These are phyloP conservation scores for Blumeriella jaapii DNA, from an alignment of 2,329 filamentous ascomycete genomes.

Conservation along the genomic window DNA sequence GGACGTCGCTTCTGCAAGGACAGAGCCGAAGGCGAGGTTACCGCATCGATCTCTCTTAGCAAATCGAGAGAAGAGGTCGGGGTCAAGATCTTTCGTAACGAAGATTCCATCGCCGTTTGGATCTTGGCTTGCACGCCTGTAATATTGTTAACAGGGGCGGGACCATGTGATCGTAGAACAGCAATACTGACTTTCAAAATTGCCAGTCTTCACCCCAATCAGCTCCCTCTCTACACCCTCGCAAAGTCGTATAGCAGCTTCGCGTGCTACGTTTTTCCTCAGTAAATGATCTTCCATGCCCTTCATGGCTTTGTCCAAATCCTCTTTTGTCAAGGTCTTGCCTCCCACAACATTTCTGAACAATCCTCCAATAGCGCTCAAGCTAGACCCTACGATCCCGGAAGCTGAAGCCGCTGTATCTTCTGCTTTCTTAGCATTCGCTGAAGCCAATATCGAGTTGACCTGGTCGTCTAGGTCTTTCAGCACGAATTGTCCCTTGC, in stretches of 20 bases:
- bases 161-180: background rate
- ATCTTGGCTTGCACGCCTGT: conserved; percentile 67
- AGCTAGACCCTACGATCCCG: conserved; percentile 65
- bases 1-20: conserved; percentile 58
- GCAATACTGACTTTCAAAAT: conserved; percentile 56
- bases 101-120: conserved; percentile 78
- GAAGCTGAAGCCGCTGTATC: conserved; percentile 32
- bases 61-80: conserved; percentile 91
- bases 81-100: conserved; percentile 87
- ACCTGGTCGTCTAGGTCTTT: conserved; percentile 92
- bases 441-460: conserved; percentile 72
- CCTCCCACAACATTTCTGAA: conserved; percentile 94
- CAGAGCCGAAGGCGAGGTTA: conserved; percentile 54
- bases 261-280: conserved; percentile 90
- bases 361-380: conserved; percentile 74
- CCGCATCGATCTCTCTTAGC: conserved; percentile 78
- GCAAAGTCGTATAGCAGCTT: conserved; percentile 84
- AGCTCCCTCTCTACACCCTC: conserved; percentile 86
- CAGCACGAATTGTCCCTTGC: conserved; percentile 84
- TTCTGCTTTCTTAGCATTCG: conserved; percentile 50
- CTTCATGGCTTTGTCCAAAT: conserved; percentile 85
- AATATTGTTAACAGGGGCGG: conserved; percentile 20
- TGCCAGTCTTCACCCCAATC: conserved; percentile 80
- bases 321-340: conserved; percentile 78
- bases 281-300: conserved; percentile 93